phyloP scores from a whole-genome alignment of 2,329 filamentous ascomycete genomes.

The Xylariaceae sp. region DNA sequence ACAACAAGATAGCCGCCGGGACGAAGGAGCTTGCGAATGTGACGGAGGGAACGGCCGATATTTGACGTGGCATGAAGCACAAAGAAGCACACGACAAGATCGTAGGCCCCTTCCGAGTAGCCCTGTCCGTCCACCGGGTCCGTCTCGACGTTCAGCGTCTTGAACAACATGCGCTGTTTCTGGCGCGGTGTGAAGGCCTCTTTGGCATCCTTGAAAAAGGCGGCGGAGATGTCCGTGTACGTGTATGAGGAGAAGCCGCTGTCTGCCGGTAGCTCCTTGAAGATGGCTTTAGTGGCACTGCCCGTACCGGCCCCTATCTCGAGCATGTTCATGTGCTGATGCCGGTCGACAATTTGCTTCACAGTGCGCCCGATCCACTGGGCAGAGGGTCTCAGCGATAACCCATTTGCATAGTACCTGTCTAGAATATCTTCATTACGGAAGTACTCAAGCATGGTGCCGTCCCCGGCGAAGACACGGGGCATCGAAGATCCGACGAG shows the following conservation, averaged over 20 bases:
- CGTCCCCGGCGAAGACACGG: conserved; percentile 10
- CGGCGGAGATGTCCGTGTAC: conserved; percentile 38
- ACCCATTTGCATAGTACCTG: conserved; percentile 8
- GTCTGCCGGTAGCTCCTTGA: conserved; percentile 24
- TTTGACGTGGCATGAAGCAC: conserved; percentile 25
- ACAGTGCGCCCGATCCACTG: conserved; percentile 1
- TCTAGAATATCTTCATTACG: conserved; percentile 13
- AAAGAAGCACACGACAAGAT: conserved; percentile 30
- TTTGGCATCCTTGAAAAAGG: conserved; percentile 34
- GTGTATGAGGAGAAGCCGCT: conserved; percentile 28
- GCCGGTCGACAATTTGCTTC: conserved; percentile 10
- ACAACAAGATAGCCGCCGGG: conserved; percentile 34
- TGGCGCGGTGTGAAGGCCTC: conserved; percentile 25
- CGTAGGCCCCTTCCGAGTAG: conserved; percentile 23
- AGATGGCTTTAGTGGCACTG: conserved; percentile 32
- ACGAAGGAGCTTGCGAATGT: conserved; percentile 23
- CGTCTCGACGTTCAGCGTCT: conserved; percentile 26
- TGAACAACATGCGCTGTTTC: conserved; percentile 28
- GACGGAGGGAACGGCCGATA: conserved; percentile 17
- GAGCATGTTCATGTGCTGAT: conserved; percentile 15
- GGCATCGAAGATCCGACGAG: conserved; percentile 15
- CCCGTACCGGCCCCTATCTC: conserved; percentile 35
- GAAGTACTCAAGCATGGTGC: conserved; percentile 17
- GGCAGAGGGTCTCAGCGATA: not conserved
- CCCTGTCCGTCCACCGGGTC: conserved; percentile 27